Evolutionary conservation across 352 stramenopile genomes (phyloP), one percentile per base, ranked within the genome.

Genomic region (Saprolegnia diclina): DNA sequence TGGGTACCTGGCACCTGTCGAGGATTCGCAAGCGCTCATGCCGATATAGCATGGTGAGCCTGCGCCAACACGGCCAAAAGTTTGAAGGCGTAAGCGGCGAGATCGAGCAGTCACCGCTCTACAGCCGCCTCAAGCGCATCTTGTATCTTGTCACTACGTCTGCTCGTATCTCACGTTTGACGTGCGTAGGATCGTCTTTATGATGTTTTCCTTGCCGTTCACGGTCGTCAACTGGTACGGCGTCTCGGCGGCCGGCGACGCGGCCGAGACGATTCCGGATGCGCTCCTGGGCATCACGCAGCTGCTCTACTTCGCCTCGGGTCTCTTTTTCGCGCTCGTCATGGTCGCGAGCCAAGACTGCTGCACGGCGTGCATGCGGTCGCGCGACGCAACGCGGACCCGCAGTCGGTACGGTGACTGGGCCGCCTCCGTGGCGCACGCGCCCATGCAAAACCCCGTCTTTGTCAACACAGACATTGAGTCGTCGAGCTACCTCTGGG

Each of bases 391-490:
- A 26, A 53, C 7, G 9, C 22, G 32, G 32, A 9, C 22, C 7
- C 56, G 32, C 13, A 11, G 16, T 79, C 7, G 78, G 76, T 6
- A 55, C 21, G 7, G 46, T 29, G 18, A 87, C 82, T 11, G 73
- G 53, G 29, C 18, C 29, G 24, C 19, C n/a, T n/a, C 63, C 44
- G 37, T 26, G 10, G 37, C 32, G n/a, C 11, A 46, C 63, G 53
- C 2, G 44, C 32, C 19, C 35, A 65, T 35, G 21, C 40, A 45
- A 45, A 75, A 82, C 19, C 85, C 85, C 0, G 78, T 91, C 22
- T 92, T 92, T 52, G 83, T 92, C 29, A 82, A 81, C 40, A 92
- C 85, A 1, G 85, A 92, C 42, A 92, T 92, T 56, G 85, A 92
- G 64, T 79, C 78, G 10, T 90, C 81, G 7, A 92, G 83, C 67